Evolutionary conservation across 2,329 filamentous ascomycete genomes (phyloP).

Genomic region (Fusarium drepaniforme): DNA sequence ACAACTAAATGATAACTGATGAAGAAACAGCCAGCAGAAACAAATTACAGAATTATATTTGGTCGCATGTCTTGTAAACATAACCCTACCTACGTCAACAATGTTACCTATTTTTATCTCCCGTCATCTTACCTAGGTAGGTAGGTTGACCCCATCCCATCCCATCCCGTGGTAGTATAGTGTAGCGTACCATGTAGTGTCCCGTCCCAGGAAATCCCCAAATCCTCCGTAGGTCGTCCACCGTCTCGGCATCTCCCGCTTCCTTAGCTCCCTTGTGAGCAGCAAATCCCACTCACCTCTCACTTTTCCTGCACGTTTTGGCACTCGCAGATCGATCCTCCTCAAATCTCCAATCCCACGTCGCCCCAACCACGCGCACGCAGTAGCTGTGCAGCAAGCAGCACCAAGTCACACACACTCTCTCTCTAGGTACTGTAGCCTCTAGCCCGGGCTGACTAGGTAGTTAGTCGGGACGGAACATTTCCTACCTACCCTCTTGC

Average conservation of each 20-base stretch:
- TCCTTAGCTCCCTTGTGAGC: constrained; percentile 18
- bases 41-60: neutral
- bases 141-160: constrained; percentile 11
- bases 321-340: constrained; percentile 27
- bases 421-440: too few relatives aligned
- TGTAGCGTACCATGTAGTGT: neutral
- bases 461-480: constrained; percentile 17
- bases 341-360: constrained; percentile 13
- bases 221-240: neutral
- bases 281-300: constrained; percentile 17
- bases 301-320: constrained; percentile 27
- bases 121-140: too few relatives aligned
- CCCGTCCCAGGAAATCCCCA: neutral
- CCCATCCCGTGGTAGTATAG: neutral
- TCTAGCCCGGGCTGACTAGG: neutral
- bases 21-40: neutral
- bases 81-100: neutral
- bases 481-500: constrained; percentile 9
- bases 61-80: neutral
- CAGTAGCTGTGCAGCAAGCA: neutral
- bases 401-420: neutral
- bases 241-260: constrained; percentile 28
- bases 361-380: constrained; percentile 13
- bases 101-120: constrained; percentile 5
- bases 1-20: neutral